These are phyloP conservation scores for Orobanche coerulescens DNA, from an alignment of 257 asterid species.

Conservation along the genomic window DNA sequence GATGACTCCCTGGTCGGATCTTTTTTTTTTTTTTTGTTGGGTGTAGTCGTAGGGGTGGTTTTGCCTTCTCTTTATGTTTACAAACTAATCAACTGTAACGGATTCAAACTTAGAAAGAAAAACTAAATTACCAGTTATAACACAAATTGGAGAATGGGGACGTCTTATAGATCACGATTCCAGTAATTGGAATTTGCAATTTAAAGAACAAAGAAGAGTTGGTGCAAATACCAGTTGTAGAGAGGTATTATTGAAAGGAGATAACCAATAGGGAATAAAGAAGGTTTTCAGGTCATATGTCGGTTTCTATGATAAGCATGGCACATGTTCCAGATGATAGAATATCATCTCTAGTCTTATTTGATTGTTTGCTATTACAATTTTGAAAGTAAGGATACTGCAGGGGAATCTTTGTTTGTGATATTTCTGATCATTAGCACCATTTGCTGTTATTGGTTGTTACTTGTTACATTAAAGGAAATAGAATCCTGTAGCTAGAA, in stretches of 20 bases:
- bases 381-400: not conserved
- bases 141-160: not conserved
- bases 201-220: not conserved
- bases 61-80: not conserved
- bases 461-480: too few relatives aligned
- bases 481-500: too few relatives aligned
- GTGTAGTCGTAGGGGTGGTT: not conserved
- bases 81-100: not conserved
- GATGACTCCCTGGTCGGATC: not conserved
- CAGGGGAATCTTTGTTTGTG: too few relatives aligned
- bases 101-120: not conserved
- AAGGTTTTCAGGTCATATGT: not conserved
- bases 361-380: not conserved
- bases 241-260: not conserved
- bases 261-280: not conserved
- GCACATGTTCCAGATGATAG: constrained; percentile 5
- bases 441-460: too few relatives aligned
- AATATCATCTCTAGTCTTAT: constrained; percentile 10
- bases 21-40: not conserved
- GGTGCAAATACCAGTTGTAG: not conserved
- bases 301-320: not conserved
- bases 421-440: too few relatives aligned
- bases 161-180: not conserved
- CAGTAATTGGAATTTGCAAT: not conserved
- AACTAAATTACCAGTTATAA: too few relatives aligned